Conservation (phyloP, 1,139 yeast genomes). For the Pichia sp. region DNA sequence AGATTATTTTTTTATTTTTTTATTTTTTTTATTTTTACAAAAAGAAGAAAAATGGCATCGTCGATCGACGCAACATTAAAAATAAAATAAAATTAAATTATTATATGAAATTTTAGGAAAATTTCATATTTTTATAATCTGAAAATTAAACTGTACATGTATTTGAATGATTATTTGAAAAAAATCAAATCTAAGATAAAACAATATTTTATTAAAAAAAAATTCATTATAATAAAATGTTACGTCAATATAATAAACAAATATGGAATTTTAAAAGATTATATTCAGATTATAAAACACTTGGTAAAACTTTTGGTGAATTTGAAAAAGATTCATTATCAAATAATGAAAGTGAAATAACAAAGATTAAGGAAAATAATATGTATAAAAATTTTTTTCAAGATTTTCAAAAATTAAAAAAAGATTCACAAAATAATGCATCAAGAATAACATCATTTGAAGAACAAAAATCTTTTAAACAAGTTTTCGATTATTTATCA, state of each 20-base stretch:
- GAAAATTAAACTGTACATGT: too few species aligned
- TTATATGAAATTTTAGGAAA: too few species aligned
- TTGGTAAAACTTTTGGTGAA: conserved; percentile 21
- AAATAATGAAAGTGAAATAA: conserved; percentile 2
- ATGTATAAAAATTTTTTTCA: conserved; percentile 24
- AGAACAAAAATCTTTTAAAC: conserved; percentile 29
- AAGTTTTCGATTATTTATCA: conserved; percentile 26
- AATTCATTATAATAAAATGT: not conserved
- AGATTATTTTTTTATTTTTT: too few species aligned
- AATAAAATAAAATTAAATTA: too few species aligned
- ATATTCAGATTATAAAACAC: conserved; percentile 2
- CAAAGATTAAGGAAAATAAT: conserved; percentile 17
- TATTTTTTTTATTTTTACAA: too few species aligned
- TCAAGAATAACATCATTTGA: conserved; percentile 25
- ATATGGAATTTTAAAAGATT: not conserved
- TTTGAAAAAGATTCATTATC: conserved; percentile 4
- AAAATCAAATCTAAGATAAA: too few species aligned
- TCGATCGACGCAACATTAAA: too few species aligned
- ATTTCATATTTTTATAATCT: too few species aligned
- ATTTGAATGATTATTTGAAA: too few species aligned
- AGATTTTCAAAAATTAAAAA: conserved; percentile 23
- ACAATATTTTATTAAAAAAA: too few species aligned
- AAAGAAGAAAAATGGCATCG: too few species aligned
- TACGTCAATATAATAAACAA: not conserved
- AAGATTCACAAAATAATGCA: conserved; percentile 13